Evolutionary conservation across 306 rosid genomes (phyloP).

Genomic region (Lotus japonicus): DNA sequence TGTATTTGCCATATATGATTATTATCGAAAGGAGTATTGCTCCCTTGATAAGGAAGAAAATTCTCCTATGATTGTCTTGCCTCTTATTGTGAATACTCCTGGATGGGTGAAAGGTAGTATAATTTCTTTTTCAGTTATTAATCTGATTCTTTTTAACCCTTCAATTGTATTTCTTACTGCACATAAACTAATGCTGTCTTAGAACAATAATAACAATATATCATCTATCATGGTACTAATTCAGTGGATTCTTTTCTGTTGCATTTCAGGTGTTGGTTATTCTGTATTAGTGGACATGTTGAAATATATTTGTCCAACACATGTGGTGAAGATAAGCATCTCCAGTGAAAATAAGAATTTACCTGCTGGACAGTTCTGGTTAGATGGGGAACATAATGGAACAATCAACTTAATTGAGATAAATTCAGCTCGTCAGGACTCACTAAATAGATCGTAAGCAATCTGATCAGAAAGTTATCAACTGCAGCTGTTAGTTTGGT

Average conservation of each 20-base stretch:
- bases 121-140: not conserved
- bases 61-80: constrained; percentile 39
- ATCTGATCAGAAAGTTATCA: constrained; percentile 4
- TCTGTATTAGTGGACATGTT: constrained; percentile 69
- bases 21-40: constrained; percentile 47
- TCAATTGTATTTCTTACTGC: constrained; percentile 8
- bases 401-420: constrained; percentile 57
- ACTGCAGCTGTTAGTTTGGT: not conserved
- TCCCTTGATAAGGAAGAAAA: constrained; percentile 24
- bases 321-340: constrained; percentile 74
- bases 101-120: constrained; percentile 94
- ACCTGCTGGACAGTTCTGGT: constrained; percentile 82
- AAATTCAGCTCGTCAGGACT: constrained; percentile 67
- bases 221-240: not conserved
- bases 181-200: not conserved
- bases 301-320: constrained; percentile 64
- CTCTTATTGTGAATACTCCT: constrained; percentile 84
- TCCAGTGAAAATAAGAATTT: constrained; percentile 65
- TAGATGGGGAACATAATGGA: constrained; percentile 33
- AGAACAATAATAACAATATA: not conserved
- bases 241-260: constrained; percentile 14
- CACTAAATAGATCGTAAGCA: constrained; percentile 71
- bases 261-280: constrained; percentile 71
- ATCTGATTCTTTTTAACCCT: constrained; percentile 1
- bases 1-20: constrained; percentile 44